These are phyloP conservation scores for Aspergillus viridinutans DNA, from an alignment of 2,329 filamentous ascomycete genomes.

Conservation along the genomic window DNA sequence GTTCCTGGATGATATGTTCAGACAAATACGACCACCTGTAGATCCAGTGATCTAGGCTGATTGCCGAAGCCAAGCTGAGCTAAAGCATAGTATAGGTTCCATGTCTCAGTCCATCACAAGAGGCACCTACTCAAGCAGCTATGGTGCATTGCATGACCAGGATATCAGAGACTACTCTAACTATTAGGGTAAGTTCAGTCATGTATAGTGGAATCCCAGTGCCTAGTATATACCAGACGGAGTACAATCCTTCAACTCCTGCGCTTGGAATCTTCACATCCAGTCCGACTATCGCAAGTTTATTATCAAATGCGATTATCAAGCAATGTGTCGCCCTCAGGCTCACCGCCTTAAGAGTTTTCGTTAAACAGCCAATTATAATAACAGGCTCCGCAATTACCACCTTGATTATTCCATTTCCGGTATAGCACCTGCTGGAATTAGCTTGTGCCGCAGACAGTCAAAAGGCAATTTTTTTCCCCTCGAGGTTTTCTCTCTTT, in stretches of 20 bases:
- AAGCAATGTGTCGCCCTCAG: constrained; percentile 4
- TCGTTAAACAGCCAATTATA: constrained; percentile 32
- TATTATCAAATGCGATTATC: constrained; percentile 5
- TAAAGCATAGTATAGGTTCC: background rate
- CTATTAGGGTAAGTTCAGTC: too few species aligned
- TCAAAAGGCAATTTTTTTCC: constrained; percentile 29
- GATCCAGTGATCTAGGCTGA: background rate
- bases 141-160: too few species aligned
- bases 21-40: background rate
- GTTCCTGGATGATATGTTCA: background rate
- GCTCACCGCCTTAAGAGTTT: constrained; percentile 21
- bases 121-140: background rate
- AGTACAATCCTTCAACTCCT: too few species aligned
- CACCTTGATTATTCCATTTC: constrained; percentile 19
- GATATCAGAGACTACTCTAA: too few species aligned
- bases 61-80: background rate
- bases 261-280: too few species aligned
- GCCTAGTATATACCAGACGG: too few species aligned
- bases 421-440: constrained; percentile 12
- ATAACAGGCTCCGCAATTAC: background rate
- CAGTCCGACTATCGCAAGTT: background rate
- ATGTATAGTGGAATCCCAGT: too few species aligned
- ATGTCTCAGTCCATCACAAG: background rate
- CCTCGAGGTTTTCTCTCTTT: constrained; percentile 34
- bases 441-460: constrained; percentile 22